Evolutionary conservation across 257 asterid genomes (phyloP).

Genomic region (Fraxinus americana): DNA sequence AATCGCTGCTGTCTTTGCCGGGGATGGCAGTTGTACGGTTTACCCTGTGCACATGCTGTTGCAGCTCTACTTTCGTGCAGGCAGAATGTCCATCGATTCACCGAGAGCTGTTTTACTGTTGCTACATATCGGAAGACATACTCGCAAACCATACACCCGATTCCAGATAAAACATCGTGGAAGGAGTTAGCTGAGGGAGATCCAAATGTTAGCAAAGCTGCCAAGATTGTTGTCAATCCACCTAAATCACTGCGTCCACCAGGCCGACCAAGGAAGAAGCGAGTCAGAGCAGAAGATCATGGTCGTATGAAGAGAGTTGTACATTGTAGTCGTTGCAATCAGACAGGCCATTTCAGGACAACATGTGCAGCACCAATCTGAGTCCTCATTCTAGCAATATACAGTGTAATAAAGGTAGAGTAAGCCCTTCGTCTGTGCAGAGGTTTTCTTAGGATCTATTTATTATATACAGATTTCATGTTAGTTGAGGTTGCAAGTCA

Average conservation of each 20-base stretch:
- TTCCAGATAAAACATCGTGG: constrained; percentile 86
- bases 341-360: constrained; percentile 95
- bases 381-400: constrained; percentile 24
- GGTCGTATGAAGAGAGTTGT: constrained; percentile 88
- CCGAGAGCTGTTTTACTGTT: constrained; percentile 94
- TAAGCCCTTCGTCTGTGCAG: constrained; percentile 37
- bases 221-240: constrained; percentile 58
- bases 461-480: constrained; percentile 22
- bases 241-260: constrained; percentile 88
- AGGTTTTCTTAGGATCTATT: constrained; percentile 30
- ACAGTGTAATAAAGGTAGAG: constrained; percentile 23
- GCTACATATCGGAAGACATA: constrained; percentile 81
- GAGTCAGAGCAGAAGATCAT: constrained; percentile 84
- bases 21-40: constrained; percentile 91
- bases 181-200: constrained; percentile 71
- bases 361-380: constrained; percentile 95
- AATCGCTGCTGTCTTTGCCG: constrained; percentile 76
- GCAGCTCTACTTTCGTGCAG: constrained; percentile 91
- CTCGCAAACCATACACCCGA: constrained; percentile 89
- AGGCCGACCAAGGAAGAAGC: constrained; percentile 85
- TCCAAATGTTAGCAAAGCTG: constrained; percentile 36
- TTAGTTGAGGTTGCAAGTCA: constrained; percentile 26
- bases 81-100: constrained; percentile 85
- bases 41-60: constrained; percentile 99
- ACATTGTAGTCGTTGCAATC: constrained; percentile 96